Evolutionary conservation across 768 basidiomycete species (phyloP).

Genomic region (Suillus occidentalis): DNA sequence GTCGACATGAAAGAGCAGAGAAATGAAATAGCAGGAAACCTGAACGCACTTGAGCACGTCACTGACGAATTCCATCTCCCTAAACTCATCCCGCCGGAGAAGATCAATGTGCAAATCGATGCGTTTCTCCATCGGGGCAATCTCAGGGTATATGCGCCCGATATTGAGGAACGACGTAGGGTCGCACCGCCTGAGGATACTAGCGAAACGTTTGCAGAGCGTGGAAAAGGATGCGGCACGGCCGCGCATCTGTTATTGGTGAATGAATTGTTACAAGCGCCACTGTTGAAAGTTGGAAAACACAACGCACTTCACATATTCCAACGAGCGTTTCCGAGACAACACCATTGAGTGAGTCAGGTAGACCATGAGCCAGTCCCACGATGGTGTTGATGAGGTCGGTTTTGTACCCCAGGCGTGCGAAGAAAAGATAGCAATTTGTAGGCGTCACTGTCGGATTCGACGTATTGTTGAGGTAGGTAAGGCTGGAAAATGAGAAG

Average conservation of each 20-base stretch:
- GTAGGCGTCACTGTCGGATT: slow-evolving; percentile 90
- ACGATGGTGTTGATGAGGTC: slow-evolving; percentile 84
- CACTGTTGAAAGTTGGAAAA: neutral
- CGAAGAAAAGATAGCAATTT: slow-evolving; percentile 90
- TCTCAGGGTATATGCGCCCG: slow-evolving; percentile 81
- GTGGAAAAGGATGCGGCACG: slow-evolving; percentile 78
- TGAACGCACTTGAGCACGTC: slow-evolving; percentile 79
- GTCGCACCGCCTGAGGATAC: slow-evolving; percentile 77
- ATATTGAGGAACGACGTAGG: slow-evolving; percentile 84
- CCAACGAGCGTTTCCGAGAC: slow-evolving; percentile 90
- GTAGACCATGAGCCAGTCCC: slow-evolving; percentile 79
- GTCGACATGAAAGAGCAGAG: neutral
- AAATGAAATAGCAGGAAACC: neutral
- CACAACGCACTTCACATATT: slow-evolving; percentile 76
- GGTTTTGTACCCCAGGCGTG: slow-evolving; percentile 80
- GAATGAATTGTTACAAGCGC: neutral
- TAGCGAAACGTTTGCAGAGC: slow-evolving; percentile 87
- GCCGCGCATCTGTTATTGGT: slow-evolving; percentile 65
- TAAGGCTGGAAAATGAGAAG: slow-evolving; percentile 60
- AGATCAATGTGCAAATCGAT: slow-evolving; percentile 91
- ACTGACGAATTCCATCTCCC: slow-evolving; percentile 89
- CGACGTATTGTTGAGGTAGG: slow-evolving; percentile 86
- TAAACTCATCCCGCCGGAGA: slow-evolving; percentile 85
- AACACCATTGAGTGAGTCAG: slow-evolving; percentile 78
- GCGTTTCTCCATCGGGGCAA: slow-evolving; percentile 85